Conservation (phyloP, 2,329 filamentous ascomycete species). For the Fusarium fujikuroi region DNA sequence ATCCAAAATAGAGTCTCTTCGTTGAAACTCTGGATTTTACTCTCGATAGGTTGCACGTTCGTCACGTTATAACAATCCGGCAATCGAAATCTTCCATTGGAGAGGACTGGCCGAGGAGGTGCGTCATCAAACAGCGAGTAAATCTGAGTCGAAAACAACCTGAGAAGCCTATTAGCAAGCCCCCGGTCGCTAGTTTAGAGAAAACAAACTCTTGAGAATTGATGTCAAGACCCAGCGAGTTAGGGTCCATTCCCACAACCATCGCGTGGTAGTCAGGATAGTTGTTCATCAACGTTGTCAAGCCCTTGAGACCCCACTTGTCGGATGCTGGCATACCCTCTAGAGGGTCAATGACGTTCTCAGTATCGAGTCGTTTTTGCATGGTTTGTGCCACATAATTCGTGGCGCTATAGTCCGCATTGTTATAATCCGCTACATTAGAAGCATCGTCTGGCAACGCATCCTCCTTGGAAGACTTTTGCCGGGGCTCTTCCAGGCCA, state of each 20-base stretch:
- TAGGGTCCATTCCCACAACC: slow-evolving; percentile 69
- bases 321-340: slow-evolving; percentile 70
- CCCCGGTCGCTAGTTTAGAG: neutral
- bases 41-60: slow-evolving; percentile 73
- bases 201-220: slow-evolving; percentile 66
- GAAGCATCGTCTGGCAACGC: slow-evolving; percentile 52
- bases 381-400: neutral
- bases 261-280: slow-evolving; percentile 71
- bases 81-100: slow-evolving; percentile 62
- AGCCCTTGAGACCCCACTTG: slow-evolving; percentile 73
- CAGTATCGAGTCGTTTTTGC: slow-evolving; percentile 48
- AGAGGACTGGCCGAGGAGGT: slow-evolving; percentile 66
- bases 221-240: slow-evolving; percentile 67
- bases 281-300: slow-evolving; percentile 71
- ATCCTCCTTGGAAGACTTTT: slow-evolving; percentile 58
- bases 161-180: slow-evolving; percentile 45
- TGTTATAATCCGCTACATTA: slow-evolving; percentile 60
- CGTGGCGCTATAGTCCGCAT: slow-evolving; percentile 35
- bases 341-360: slow-evolving; percentile 66
- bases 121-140: slow-evolving; percentile 71
- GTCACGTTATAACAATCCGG: slow-evolving; percentile 75
- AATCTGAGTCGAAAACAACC: slow-evolving; percentile 66
- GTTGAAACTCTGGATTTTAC: slow-evolving; percentile 73
- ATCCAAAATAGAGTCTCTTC: slow-evolving; percentile 77
- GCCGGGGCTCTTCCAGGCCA: slow-evolving; percentile 55